A percentile compares a stretch with the other conserved stretches of the same genome.
Conservation (phyloP, 1,139 yeast species). For the Debaryomycetaceae sp. region DNA sequence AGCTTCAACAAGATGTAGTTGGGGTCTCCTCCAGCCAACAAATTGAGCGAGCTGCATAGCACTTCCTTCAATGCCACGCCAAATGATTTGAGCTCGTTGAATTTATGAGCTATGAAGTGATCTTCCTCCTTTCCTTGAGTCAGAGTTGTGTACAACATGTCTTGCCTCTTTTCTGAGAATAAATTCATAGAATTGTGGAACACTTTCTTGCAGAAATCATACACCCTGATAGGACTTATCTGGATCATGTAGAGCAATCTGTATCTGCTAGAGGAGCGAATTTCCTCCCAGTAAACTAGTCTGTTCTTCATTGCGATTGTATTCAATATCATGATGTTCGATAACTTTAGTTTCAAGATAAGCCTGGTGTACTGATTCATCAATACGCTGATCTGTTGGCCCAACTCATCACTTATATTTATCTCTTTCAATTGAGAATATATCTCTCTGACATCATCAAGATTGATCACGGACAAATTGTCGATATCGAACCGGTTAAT, state of each 20-base stretch:
- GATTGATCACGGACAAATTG: constrained; percentile 12
- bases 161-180: background rate
- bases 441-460: constrained; percentile 10
- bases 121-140: constrained; percentile 15
- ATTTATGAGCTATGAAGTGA: constrained; percentile 10
- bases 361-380: constrained; percentile 24
- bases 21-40: constrained; percentile 1
- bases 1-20: constrained; percentile 2
- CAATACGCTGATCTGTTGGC: constrained; percentile 11
- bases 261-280: constrained; percentile 21
- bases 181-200: constrained; percentile 5
- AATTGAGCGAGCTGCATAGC: background rate
- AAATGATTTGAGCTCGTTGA: background rate
- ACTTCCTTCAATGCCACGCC: background rate
- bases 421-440: constrained; percentile 3
- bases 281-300: constrained; percentile 34
- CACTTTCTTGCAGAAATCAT: constrained; percentile 12
- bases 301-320: constrained; percentile 34
- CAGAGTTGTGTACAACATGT: constrained; percentile 1
- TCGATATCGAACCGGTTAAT: constrained; percentile 21
- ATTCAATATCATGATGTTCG: constrained; percentile 34
- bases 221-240: constrained; percentile 25
- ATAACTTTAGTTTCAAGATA: constrained; percentile 23
- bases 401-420: constrained; percentile 2
- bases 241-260: constrained; percentile 35